Evolutionary conservation across 208 protist species (phyloP), one percentile per base, ranked within the genome.

Genomic region (Acanthamoeba sp.): DNA sequence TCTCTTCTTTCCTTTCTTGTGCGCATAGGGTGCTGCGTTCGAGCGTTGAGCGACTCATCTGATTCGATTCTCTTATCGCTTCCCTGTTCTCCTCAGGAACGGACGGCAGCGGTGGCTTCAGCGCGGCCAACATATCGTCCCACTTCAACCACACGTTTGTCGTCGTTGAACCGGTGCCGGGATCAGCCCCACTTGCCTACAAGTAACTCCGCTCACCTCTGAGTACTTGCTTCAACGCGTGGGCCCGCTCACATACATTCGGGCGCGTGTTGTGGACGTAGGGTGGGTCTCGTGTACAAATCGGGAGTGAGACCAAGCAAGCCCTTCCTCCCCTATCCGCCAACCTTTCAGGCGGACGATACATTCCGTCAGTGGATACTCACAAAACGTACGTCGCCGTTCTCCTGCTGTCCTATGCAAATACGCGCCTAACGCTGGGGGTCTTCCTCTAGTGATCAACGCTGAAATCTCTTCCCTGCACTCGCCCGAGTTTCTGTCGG

Each of bases 81-180:
- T 52, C 10, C 3, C 34, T 0, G 5, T 1, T 2, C 76, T 10
- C 1, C 12, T 34, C 66, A 84, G 76, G 40, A 42, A 34, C 76
- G 42, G n/a, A 84, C 24, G 64, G 73, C 52, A 29, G 73, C 27
- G 62, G 69, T 40, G 38, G 57, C 29, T 95, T 96, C 78, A 93
- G 95, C 48, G 78, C 95, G 59, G 69, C 78, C 16, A 71, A 89
- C 55, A 94, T 96, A 5, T 85, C 88, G 64, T 96, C 95, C 18
- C 94, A 96, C 82, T 96, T 95, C 73, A 96, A 96, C 76, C 95
- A 94, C 94, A 95, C 76, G 38, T 94, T 87, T 22, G n/a, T 71
- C 27, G 78, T 87, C 9, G 48, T 87, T 22, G n/a, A 87, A 38
- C 38, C 38, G 27, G 45, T 62, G 48, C 27, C 9, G 38, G 40